Base-by-base conservation (phyloP, 2,329 filamentous ascomycete species). In the Graphium sp. region DNA sequence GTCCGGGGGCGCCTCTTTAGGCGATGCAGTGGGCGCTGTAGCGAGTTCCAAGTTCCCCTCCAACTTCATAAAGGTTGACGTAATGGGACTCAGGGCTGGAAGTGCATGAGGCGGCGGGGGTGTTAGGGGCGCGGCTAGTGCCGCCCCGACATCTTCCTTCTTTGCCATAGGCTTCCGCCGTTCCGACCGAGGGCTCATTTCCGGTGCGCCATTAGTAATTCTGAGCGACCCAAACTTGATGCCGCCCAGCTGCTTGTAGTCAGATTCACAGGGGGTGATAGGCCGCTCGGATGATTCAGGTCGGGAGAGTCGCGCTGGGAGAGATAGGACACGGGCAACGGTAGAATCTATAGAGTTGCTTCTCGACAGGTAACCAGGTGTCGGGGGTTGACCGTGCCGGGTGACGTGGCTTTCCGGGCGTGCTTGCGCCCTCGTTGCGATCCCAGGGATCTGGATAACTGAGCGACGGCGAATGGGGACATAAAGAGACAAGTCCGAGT, bases 161-260 rank as follows among this genome's bases (percentile, higher is more conserved):
- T n/a, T n/a, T n/a, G n/a, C n/a, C n/a, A n/a, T n/a, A n/a, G n/a
- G n/a, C n/a, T n/a, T 32, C 23, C 18, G 18, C 16, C 19, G 16
- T 20, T n/a, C 30, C 17, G 8, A 21, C 39, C 26, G 32, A n/a
- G 56, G 49, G 26, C 60, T 67, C n/a, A 50, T 47, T 10, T 46
- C 45, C 3, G 71, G 70, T 4, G 54, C 51, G 10, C 67, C 70
- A 43, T 76, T 76, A 14, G 56, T 72, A 32, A 76, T 74, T 20
- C 66, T 61, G 28, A 76, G 41, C 2, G 67, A 67, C 3, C 72
- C 72, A 30, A 72, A 60, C 41, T 70, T 71, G 41, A 72, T 74
- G 8, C 58, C 65, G 4, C 71, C 71, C 18, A 69, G 60, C 25
- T 73, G 66, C 34, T 56, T 56, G 39, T 74, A 74, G n/a, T 66